Evolutionary conservation across 257 asterid species (phyloP), one percentile per base, ranked within the genome.

Genomic region (Solanum raphanifolium): DNA sequence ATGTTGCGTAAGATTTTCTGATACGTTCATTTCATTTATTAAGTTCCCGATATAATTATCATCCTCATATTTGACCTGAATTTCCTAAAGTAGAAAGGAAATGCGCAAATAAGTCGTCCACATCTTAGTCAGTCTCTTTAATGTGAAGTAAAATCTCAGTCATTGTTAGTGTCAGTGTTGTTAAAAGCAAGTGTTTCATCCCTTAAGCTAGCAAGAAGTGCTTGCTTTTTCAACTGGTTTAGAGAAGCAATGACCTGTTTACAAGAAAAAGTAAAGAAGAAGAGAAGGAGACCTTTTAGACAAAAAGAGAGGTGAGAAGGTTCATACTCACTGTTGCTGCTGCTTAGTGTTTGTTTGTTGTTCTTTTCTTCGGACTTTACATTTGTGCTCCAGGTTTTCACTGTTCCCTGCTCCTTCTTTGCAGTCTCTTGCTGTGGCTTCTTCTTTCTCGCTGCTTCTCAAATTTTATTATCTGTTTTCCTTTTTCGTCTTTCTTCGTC

Each of bases 1-100:
- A 94, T 93, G 98, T 95, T 83, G 99, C 98, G 99, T 97, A 93
- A 95, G 99, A 91, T 86, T 72, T 39, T 62, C 65, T 55, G 52
- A 86, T 79, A 27, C n/a, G 18, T 36, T 43, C 39, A 81, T 9
- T 81, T 29, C 84, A 79, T 79, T 18, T 81, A 46, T 18, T 27
- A 29, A 81, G 39, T 29, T 81, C 29, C 29, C 18, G 8, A 48
- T 29, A 48, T 25, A 27, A 81, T 15, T 43, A 81, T 46, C 69
- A 81, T 46, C 18, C 41, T 46, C 68, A 81, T 81, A 81, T 46
- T 81, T 46, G 68, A 29, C 68, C 29, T 43, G 66, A 81, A 41
- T 79, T 81, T 10, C 27, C 25, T 81, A 18, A 48, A 81, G 35
- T 62, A 46, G 85, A 46, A 65, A 46, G 68, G 27, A 81, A 81